Evolutionary conservation across 1,284 basidiomycete species (phyloP), one percentile per base, ranked within the genome.

Genomic region (Apiotrichum sp.): DNA sequence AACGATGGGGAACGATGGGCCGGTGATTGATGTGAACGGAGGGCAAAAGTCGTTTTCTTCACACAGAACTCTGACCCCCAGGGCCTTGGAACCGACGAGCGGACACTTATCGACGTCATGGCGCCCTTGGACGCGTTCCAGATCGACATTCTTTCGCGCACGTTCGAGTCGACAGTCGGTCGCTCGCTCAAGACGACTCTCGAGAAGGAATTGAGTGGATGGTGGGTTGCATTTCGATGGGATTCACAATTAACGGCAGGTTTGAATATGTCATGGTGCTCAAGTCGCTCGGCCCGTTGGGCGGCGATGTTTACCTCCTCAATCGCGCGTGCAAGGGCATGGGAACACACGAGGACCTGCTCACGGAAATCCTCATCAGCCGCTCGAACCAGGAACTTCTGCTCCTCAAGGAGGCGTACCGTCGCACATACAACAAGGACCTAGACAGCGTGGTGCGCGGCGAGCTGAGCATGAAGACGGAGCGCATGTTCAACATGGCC

Each of bases 391-490:
- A 72, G 57, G 76, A 78, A 59, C 76, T 78, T 9, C 68, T 69
- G 59, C 55, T 72, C n/a, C 63, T 78, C 48, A 77, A 77, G 64
- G 65, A 74, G 56, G 72, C 64, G 1, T 78, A 72, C 60, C 64
- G 65, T 46, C 66, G 73, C 11, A 60, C 65, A 7, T 71, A 75
- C 58, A 61, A 64, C 46, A 72, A 71, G 56, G 75, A 76, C 57
- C 64, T 78, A 32, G 65, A 65, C 13, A 7, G 52, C 14, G 62
- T 66, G 7, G 68, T 77, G 11, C 63, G 67, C 36, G 75, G 75
- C n/a, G 76, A 78, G 56, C 63, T 78, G 43, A 71, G 68, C 52
- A 72, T 75, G 69, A 77, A 77, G 70, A 78, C 76, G 6, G 73
- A 50, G 32, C 49, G 73, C 47, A 67, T 75, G 66, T 76, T 75